Conservation (phyloP, 306 rosid genomes). For the Mimosa pudica region DNA sequence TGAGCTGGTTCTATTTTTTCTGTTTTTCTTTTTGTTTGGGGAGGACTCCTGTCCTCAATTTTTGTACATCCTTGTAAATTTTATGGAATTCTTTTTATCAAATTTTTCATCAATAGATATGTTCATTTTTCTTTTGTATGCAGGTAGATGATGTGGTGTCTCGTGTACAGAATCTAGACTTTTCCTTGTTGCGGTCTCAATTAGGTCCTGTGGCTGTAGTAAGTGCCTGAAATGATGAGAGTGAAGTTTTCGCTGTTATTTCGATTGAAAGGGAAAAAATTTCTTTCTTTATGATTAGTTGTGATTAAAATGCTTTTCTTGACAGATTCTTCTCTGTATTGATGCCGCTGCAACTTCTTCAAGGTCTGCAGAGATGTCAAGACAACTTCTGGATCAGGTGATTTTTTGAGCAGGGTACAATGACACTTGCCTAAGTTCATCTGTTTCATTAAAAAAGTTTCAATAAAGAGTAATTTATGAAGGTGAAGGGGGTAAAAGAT, state of each 20-base stretch:
- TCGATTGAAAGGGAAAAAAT: slow-evolving; percentile 9
- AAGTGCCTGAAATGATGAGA: slow-evolving; percentile 45
- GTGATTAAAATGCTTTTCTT: slow-evolving; percentile 45
- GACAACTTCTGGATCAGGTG: slow-evolving; percentile 89
- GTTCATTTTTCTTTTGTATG: slow-evolving; percentile 24
- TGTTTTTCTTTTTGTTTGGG: neutral
- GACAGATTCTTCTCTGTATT: slow-evolving; percentile 94
- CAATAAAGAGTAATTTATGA: slow-evolving; percentile 11
- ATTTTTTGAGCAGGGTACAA: slow-evolving; percentile 26
- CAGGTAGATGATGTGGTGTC: slow-evolving; percentile 93
- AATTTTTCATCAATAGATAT: no score
- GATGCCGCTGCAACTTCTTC: slow-evolving; percentile 96
- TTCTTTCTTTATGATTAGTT: slow-evolving; percentile 37
- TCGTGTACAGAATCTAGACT: slow-evolving; percentile 85
- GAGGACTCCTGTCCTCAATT: neutral
- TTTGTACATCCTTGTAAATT: neutral
- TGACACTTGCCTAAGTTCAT: neutral
- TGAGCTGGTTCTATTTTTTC: neutral
- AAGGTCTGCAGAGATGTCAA: slow-evolving; percentile 78
- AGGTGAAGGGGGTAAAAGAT: neutral
- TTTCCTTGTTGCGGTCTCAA: slow-evolving; percentile 81
- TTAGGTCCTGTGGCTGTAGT: slow-evolving; percentile 92
- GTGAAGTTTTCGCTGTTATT: slow-evolving; percentile 28
- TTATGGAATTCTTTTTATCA: neutral
- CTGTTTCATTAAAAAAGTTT: neutral